Percentiles rank a stretch among this genome's conserved stretches.
Evolutionary conservation across 2,329 filamentous ascomycete species (phyloP).

Genomic region (Golovinomyces cichoracearum): DNA sequence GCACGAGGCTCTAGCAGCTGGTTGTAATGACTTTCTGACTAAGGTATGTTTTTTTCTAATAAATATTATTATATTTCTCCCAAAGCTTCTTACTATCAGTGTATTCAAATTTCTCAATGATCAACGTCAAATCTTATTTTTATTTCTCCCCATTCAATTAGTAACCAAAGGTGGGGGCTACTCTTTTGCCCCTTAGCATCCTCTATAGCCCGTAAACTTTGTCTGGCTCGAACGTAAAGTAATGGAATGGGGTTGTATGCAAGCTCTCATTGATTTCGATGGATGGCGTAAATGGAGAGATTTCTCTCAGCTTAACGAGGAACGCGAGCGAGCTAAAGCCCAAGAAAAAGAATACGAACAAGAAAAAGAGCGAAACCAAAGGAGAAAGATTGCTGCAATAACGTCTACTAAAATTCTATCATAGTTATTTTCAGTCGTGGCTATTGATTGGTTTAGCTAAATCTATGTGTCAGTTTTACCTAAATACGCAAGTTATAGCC

Average conservation of each 20-base stretch:
- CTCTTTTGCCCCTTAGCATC: too few species aligned
- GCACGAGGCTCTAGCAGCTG: constrained; percentile 78
- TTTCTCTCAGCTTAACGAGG: constrained; percentile 22
- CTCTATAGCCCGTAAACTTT: constrained; percentile 85
- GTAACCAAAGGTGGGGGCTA: constrained; percentile 1
- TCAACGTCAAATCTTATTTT: too few species aligned
- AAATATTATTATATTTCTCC: background rate
- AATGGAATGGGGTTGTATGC: constrained; percentile 99
- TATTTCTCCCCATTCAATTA: too few species aligned
- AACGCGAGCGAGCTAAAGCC: constrained; percentile 5
- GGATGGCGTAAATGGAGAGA: constrained; percentile 97
- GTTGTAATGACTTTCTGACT: constrained; percentile 94
- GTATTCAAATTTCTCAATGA: background rate
- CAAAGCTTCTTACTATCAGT: background rate
- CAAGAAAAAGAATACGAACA: constrained; percentile 3
- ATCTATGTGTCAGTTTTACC: too few species aligned
- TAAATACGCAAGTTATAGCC: too few species aligned
- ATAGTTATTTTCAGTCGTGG: too few species aligned
- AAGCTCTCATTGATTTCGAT: constrained; percentile 92
- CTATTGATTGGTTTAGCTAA: too few species aligned
- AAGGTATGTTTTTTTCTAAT: constrained; percentile 34
- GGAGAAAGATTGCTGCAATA: too few species aligned
- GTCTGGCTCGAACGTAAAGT: constrained; percentile 94
- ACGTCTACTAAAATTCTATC: too few species aligned
- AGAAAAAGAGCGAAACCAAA: constrained; percentile 9